phyloP scores from a whole-genome alignment of 139 green algal genomes.

The Chlorella sp. region DNA sequence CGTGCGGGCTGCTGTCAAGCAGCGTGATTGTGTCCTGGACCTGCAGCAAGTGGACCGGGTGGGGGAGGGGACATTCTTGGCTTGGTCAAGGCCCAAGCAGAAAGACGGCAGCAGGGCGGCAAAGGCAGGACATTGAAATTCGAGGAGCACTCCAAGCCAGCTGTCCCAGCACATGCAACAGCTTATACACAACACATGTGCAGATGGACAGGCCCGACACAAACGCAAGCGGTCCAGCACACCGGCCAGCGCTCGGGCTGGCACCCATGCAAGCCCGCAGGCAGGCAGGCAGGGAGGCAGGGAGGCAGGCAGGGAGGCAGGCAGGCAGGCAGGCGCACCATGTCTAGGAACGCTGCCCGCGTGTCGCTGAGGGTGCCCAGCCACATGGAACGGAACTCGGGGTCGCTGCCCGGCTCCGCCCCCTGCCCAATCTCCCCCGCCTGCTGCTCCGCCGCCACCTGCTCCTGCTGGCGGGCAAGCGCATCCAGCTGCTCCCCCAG shows the following conservation, averaged over 20 bases:
- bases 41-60: background rate
- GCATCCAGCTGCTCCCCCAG: conserved; percentile 57
- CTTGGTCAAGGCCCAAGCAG: no score
- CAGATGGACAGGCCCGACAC: background rate
- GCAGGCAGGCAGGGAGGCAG: no score
- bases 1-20: conserved; percentile 9
- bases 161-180: background rate
- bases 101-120: no score
- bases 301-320: no score
- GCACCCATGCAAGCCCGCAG: no score
- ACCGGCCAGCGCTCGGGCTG: background rate
- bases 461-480: background rate
- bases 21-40: conserved; percentile 10
- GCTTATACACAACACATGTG: background rate
- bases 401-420: background rate
- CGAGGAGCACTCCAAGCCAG: no score
- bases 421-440: background rate
- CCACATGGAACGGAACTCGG: conserved; percentile 17
- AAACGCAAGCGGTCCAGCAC: background rate
- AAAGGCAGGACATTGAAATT: no score
- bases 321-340: background rate
- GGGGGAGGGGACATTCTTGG: no score
- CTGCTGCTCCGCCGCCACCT: background rate
- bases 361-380: conserved; percentile 19
- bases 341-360: background rate